Evolutionary conservation across 371 early-diverging fungal species (phyloP), one percentile per base, ranked within the genome.

Genomic region (Mortierella sp.): DNA sequence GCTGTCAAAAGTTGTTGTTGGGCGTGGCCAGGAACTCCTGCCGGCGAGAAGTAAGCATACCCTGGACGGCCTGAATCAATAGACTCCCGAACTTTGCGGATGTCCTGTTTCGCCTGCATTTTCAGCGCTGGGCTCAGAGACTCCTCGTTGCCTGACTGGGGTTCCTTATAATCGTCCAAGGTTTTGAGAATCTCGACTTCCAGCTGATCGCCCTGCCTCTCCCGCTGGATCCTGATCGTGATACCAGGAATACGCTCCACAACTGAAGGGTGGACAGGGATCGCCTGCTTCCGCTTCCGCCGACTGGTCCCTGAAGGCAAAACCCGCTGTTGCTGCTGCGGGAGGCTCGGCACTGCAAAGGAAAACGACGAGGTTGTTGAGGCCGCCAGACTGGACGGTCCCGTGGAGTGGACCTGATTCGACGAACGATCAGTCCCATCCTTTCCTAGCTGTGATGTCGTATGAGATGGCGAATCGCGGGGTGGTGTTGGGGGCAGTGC

Each of bases 161-260:
- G 38, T 43, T 18, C 72, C 56, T 3, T 41, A 68, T 86, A 86
- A 41, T 86, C 87, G 1, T 79, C 80, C 38, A 82, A 29, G 35
- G 77, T 82, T 49, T 86, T 86, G 43, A 82, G 74, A 60, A 86
- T 86, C 74, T 86, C 87, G 41, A 86, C 87, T 32, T 86, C 73
- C 46, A 86, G 68, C 43, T 79, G 80, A 32, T 82, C 80, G 27
- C 83, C 78, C 51, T 79, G 63, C 12, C 35, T 44, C 44, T 86
- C 82, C 29, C 79, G 79, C 49, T 86, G 87, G 27, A 86, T 75
- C 51, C 80, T 68, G 70, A 86, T 75, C 1, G 87, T 86, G 73
- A 86, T 82, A 14, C 87, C 87, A 5, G 87, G 87, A n/a, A 86
- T 86, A 18, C 87, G 82, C 14, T 76, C 79, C 16, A 86, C 79